Evolutionary conservation across 768 basidiomycete genomes (phyloP).

Genomic region (Podaxis sp.): DNA sequence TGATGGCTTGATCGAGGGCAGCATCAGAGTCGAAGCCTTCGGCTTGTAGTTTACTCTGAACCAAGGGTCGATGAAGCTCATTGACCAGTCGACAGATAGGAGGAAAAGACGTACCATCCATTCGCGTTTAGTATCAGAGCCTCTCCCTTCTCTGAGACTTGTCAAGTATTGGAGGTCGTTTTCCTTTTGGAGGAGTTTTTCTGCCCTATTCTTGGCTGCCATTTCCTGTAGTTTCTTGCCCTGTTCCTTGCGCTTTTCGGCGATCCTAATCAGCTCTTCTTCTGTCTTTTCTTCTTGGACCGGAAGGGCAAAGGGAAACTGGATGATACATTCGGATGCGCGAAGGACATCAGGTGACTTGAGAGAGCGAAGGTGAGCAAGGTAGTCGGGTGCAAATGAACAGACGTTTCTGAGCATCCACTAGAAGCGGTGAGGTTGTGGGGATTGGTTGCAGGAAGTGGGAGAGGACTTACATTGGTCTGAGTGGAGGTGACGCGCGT

Average conservation of each 20-base stretch:
- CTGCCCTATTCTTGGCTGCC: constrained; percentile 76
- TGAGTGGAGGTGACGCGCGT: constrained; percentile 76
- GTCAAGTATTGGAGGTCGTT: constrained; percentile 63
- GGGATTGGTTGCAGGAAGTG: background rate
- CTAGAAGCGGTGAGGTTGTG: constrained; percentile 32
- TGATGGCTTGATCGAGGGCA: constrained; percentile 76
- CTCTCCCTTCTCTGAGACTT: constrained; percentile 58
- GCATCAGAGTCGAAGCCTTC: constrained; percentile 79
- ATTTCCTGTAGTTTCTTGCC: constrained; percentile 88
- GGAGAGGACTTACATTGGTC: constrained; percentile 55
- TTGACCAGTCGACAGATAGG: background rate
- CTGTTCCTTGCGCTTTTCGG: constrained; percentile 82
- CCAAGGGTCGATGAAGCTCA: background rate
- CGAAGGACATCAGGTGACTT: constrained; percentile 63
- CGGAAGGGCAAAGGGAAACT: constrained; percentile 77
- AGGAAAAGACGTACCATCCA: constrained; percentile 52
- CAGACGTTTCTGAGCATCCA: constrained; percentile 91
- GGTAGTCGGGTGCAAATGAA: constrained; percentile 78
- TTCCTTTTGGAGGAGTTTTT: constrained; percentile 84
- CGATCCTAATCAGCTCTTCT: constrained; percentile 75
- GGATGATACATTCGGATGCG: constrained; percentile 65
- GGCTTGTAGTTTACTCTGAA: constrained; percentile 51
- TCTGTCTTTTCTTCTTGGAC: constrained; percentile 82
- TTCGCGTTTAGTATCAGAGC: constrained; percentile 61
- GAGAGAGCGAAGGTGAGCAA: constrained; percentile 58